Base-by-base conservation (phyloP, 129 eudicot species). In the Flaveria linearis region DNA sequence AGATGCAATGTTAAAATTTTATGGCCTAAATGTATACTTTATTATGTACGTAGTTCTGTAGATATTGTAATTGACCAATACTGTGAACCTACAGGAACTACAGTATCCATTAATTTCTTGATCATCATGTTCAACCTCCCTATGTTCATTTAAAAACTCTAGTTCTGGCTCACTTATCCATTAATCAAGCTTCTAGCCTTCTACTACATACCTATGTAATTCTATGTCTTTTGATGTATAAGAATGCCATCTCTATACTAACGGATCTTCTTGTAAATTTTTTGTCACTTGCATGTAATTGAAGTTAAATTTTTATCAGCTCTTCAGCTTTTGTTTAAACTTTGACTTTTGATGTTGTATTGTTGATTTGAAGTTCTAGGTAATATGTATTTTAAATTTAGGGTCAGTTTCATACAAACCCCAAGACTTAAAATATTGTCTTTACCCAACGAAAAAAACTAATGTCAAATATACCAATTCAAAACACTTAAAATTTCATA, bases 1-100 rank as follows among this genome's bases (percentile, higher is more conserved):
- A 57, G 64, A 20, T 57, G 64, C 64, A 57, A 56, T 20, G 63
- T 57, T 57, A 20, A 57, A n/a, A 52, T 6, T n/a, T 52, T 16
- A n/a, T 16, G 22, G 60, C 3, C 33, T 22, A 20, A 57, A 14
- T 57, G 14, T 22, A 22, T 11, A 60, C 10, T 10, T 12, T 56
- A 4, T 2, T 9, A 56, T 18, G 41, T 36, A 36, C 41, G 7
- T 36, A 36, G 41, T 5, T 36, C 41, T 36, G 39, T 60, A 60
- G 66, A 41, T 23, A 25, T 4, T 58, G 65, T 22, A 9, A 7
- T 9, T 58, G 16, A 58, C 65, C 8, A 58, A 20, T 22, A 5
- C 7, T 58, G 23, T 58, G 10, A 58, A 58, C 16, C 33, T 58
- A 23, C 36, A 22, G 16, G 33, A 7, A n/a, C 65, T 20, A 3